Percentiles rank a stretch among this genome's conserved stretches.
Conservation (phyloP, 2,329 filamentous ascomycete genomes). For the Endothia cerciana region DNA sequence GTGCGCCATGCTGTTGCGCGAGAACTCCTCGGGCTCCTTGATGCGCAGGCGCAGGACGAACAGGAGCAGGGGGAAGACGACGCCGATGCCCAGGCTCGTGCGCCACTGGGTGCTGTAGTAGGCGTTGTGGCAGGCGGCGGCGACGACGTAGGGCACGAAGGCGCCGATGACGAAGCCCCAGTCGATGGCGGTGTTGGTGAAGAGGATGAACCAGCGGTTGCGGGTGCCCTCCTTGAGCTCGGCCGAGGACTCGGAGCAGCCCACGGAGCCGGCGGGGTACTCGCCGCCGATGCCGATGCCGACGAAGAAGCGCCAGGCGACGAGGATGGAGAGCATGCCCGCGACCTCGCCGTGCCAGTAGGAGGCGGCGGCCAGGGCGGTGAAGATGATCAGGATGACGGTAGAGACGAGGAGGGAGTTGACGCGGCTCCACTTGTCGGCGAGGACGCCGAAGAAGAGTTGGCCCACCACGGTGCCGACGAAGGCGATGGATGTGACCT, state of each 20-base stretch:
- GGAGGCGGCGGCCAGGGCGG: slow-evolving; percentile 74
- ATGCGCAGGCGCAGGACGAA: slow-evolving; percentile 73
- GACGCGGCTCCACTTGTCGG: slow-evolving; percentile 83
- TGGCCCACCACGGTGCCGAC: slow-evolving; percentile 84
- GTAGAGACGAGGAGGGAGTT: slow-evolving; percentile 82
- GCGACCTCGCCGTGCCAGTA: slow-evolving; percentile 71
- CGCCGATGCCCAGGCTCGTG: slow-evolving; percentile 75
- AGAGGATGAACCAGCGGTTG: slow-evolving; percentile 91
- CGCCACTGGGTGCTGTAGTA: slow-evolving; percentile 75
- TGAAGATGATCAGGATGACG: slow-evolving; percentile 82
- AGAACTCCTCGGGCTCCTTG: slow-evolving; percentile 78
- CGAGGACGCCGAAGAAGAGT: slow-evolving; percentile 77
- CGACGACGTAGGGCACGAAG: slow-evolving; percentile 47
- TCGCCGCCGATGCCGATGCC: slow-evolving; percentile 79
- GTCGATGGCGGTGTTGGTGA: slow-evolving; percentile 88
- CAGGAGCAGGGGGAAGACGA: slow-evolving; percentile 75
- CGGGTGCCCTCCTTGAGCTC: slow-evolving; percentile 79
- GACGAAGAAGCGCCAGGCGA: slow-evolving; percentile 71
- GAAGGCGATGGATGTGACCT: slow-evolving; percentile 77
- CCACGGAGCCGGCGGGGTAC: slow-evolving; percentile 83
- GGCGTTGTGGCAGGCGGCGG: slow-evolving; percentile 58
- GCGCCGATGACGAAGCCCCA: slow-evolving; percentile 75
- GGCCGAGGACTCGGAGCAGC: slow-evolving; percentile 80
- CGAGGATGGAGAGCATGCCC: slow-evolving; percentile 44
- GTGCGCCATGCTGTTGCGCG: slow-evolving; percentile 69